Conservation (phyloP, 768 basidiomycete genomes). For the Psilocybe sp. region DNA sequence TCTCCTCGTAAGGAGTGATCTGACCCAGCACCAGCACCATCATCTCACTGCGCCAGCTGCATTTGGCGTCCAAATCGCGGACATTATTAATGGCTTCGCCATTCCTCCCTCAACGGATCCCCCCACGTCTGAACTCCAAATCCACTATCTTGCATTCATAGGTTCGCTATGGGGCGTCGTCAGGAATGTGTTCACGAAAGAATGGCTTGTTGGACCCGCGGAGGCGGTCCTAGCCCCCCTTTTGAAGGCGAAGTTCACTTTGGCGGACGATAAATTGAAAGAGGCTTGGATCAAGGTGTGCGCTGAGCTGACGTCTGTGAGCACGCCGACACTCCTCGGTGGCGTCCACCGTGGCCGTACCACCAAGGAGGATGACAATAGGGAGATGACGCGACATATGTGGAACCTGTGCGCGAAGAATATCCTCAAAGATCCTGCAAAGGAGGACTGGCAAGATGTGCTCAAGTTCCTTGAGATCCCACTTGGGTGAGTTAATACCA, state of each 20-base stretch:
- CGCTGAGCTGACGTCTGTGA: slow-evolving; percentile 40
- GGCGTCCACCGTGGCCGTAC: slow-evolving; percentile 23
- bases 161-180: slow-evolving; percentile 49
- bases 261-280: slow-evolving; percentile 36
- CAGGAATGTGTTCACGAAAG: slow-evolving; percentile 41
- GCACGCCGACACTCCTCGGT: slow-evolving; percentile 34
- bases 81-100: slow-evolving; percentile 35
- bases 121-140: slow-evolving; percentile 25
- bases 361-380: slow-evolving; percentile 21
- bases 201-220: slow-evolving; percentile 41
- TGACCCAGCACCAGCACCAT: slow-evolving; percentile 31
- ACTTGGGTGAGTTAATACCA: slow-evolving; percentile 34
- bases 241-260: slow-evolving; percentile 38
- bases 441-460: slow-evolving; percentile 36
- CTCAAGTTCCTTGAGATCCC: slow-evolving; percentile 46
- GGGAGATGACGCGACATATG: slow-evolving; percentile 38
- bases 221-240: slow-evolving; percentile 44
- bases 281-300: slow-evolving; percentile 49
- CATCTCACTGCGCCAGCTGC: slow-evolving; percentile 32
- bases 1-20: slow-evolving; percentile 46
- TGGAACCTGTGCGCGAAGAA: slow-evolving; percentile 45
- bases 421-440: slow-evolving; percentile 16
- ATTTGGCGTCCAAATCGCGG: slow-evolving; percentile 30
- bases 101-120: slow-evolving; percentile 2
- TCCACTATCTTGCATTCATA: slow-evolving; percentile 35